Evolutionary conservation across 2,329 filamentous ascomycete species (phyloP), one percentile per base, ranked within the genome.

Genomic region (Colletotrichum noveboracense): DNA sequence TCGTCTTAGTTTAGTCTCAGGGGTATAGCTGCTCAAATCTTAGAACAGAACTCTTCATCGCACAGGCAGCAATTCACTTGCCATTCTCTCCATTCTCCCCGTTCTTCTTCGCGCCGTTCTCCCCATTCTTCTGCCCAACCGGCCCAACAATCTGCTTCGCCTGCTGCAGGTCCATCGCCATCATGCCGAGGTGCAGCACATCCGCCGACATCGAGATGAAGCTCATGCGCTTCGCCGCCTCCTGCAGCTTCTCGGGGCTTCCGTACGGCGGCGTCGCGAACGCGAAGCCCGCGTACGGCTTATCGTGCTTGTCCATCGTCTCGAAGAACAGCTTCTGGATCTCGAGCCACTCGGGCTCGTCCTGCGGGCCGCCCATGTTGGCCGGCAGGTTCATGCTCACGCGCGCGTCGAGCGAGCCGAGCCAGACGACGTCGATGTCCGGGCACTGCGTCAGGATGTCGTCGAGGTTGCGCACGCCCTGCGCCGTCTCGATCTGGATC

Each of bases 361-460:
- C 74, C 52, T 69, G 66, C 6, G 55, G 26, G 83, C 76, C 76
- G 78, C 83, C 83, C 32, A 78, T 77, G 62, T 83, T 83, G 43
- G 77, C 81, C 4, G 81, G 79, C 24, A 88, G 77, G 70, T 84
- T 84, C 87, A 89, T 89, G 79, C 81, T 85, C 70, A 88, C 78
- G 36, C 87, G 82, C 32, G 79, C 80, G 80, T 89, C 88, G 21
- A 89, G 82, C 7, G 79, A 79, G 64, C 88, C 87, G 2, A 89
- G 83, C 87, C 87, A 89, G 18, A 88, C 86, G 21, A 84, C 79
- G 78, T 89, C 87, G 34, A 89, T 87, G 55, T 88, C 85, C 2
- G 86, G 85, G 30, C 83, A 83, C 73, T 84, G 85, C 16, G 86
- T 87, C 34, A 89, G 83, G 71, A 89, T 88, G 52, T 82, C 86